Evolutionary conservation across 75 land plant genomes (phyloP).

Genomic region (Larix kaempferi): DNA sequence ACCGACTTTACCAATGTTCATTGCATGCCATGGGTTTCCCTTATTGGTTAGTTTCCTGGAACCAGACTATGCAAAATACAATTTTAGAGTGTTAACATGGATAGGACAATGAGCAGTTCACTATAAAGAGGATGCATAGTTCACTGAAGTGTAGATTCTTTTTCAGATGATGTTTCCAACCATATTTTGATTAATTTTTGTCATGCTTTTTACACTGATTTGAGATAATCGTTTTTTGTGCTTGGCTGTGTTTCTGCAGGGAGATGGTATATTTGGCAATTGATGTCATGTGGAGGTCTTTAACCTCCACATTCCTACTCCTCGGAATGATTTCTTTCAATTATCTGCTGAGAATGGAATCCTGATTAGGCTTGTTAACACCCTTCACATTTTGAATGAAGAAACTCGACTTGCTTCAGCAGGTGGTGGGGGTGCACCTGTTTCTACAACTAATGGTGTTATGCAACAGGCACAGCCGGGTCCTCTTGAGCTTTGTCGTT

Average conservation of each 20-base stretch:
- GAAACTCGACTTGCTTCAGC: slow-evolving; percentile 77
- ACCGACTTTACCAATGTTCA: slow-evolving; percentile 69
- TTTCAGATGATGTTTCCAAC: background rate
- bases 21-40: slow-evolving; percentile 93
- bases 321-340: slow-evolving; percentile 89
- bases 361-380: slow-evolving; percentile 80
- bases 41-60: slow-evolving; percentile 91
- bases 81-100: slow-evolving; percentile 53
- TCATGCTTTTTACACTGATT: background rate
- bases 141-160: background rate
- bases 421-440: slow-evolving; percentile 32
- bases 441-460: slow-evolving; percentile 26
- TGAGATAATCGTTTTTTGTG: background rate
- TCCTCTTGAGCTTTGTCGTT: slow-evolving; percentile 49
- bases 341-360: slow-evolving; percentile 95
- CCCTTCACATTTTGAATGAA: slow-evolving; percentile 94
- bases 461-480: slow-evolving; percentile 64
- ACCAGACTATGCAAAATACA: slow-evolving; percentile 93
- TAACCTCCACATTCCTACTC: slow-evolving; percentile 77
- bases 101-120: slow-evolving; percentile 20
- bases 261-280: slow-evolving; percentile 98
- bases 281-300: slow-evolving; percentile 99
- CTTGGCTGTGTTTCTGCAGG: slow-evolving; percentile 34
- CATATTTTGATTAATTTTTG: background rate
- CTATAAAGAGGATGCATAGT: background rate